Percentiles rank a stretch among this genome's conserved stretches.
phyloP scores from a whole-genome alignment of 78 protist genomes.

The Anaeramoeba flamelloides region DNA sequence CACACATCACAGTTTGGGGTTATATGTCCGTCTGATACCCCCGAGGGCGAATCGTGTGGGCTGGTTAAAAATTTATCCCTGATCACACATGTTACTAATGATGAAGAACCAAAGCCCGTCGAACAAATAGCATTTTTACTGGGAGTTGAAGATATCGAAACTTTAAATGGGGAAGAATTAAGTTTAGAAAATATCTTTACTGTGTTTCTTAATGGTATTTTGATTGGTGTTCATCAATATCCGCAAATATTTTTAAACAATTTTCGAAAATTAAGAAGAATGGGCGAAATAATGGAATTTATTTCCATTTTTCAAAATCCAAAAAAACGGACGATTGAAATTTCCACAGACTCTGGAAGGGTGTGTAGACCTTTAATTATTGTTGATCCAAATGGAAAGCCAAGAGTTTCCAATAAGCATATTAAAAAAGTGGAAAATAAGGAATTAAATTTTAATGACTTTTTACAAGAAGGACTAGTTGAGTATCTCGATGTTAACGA shows the following conservation, averaged over 20 bases:
- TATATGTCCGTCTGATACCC: slow-evolving; percentile 92
- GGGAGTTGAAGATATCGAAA: slow-evolving; percentile 70
- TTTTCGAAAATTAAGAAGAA: slow-evolving; percentile 52
- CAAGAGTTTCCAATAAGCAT: slow-evolving; percentile 39
- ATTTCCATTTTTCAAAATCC: slow-evolving; percentile 57
- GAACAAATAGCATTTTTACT: slow-evolving; percentile 26
- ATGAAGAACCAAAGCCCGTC: slow-evolving; percentile 35
- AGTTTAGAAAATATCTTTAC: slow-evolving; percentile 15
- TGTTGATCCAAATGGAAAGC: slow-evolving; percentile 58
- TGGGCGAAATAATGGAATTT: slow-evolving; percentile 53
- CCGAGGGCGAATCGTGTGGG: slow-evolving; percentile 98
- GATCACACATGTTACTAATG: slow-evolving; percentile 87
- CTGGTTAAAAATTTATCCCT: slow-evolving; percentile 96
- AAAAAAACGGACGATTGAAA: slow-evolving; percentile 42
- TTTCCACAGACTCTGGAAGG: slow-evolving; percentile 94
- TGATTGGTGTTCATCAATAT: slow-evolving; percentile 76
- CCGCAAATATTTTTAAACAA: slow-evolving; percentile 33
- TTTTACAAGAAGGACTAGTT: not conserved
- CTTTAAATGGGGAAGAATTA: slow-evolving; percentile 45
- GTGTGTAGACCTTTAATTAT: slow-evolving; percentile 90
- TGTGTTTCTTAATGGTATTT: slow-evolving; percentile 75
- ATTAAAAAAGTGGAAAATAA: slow-evolving; percentile 10
- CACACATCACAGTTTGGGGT: slow-evolving; percentile 98
- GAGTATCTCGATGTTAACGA: not conserved
- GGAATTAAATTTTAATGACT: not conserved